Percentiles rank a stretch among this genome's conserved stretches.
Conservation (phyloP, 202 grass and related monocot species). For the Carex sylvatica region DNA sequence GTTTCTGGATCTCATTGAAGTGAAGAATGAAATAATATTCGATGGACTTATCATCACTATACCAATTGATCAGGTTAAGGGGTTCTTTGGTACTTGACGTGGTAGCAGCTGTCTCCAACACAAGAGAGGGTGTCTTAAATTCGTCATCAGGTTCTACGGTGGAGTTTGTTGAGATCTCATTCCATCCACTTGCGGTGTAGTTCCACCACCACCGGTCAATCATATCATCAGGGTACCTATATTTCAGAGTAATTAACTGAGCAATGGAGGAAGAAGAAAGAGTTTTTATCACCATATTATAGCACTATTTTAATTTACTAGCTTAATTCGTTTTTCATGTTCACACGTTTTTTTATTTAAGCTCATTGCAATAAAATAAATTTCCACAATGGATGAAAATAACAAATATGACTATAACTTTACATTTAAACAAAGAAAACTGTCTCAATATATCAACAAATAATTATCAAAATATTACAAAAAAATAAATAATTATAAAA, state of each 20-base stretch:
- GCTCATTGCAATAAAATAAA: too few relatives aligned
- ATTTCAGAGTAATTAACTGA: not conserved
- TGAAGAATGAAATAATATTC: not conserved
- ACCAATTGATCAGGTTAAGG: not conserved
- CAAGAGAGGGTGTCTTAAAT: not conserved
- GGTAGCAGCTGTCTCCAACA: conserved; percentile 12
- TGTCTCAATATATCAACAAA: too few relatives aligned
- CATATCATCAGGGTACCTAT: conserved; percentile 25
- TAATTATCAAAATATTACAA: too few relatives aligned
- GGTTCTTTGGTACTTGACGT: not conserved
- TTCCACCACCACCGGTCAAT: conserved; percentile 13
- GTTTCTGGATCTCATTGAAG: not conserved
- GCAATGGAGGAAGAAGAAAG: too few relatives aligned
- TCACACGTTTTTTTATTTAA: too few relatives aligned
- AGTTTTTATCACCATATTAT: too few relatives aligned
- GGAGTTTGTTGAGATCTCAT: not conserved
- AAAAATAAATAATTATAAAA: too few relatives aligned
- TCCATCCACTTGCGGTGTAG: not conserved
- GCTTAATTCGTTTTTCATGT: too few relatives aligned
- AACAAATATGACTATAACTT: not conserved
- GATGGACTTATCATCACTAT: not conserved
- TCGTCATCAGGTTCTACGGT: too few relatives aligned
- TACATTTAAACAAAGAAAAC: not conserved
- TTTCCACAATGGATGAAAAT: too few relatives aligned
- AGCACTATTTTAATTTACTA: too few relatives aligned